Base-by-base conservation (phyloP, 2,329 filamentous ascomycete genomes). In the Botrytis fragariae region DNA sequence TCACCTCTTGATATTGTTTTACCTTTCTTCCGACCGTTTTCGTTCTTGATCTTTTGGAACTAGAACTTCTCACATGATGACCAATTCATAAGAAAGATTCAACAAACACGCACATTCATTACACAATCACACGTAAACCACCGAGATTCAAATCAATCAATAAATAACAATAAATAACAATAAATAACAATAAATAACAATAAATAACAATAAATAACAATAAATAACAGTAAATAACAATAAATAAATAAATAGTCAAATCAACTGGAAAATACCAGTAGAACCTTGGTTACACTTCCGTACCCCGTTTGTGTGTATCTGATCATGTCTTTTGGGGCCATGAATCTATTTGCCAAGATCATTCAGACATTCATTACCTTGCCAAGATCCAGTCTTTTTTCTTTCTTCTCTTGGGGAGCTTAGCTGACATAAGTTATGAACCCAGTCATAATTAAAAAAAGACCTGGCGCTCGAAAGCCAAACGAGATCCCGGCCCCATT, bases 371-470 rank as follows among this genome's bases (percentile, higher is more conserved):
- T 64, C 16, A 48, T 25, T 48, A 20, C n/a, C 20, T 48, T 48
- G 62, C 62, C 62, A 64, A 64, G 62, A 65, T 37, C 12, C 63
- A 65, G 44, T 65, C 63, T 45, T 45, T 64, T 29, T 35, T 22
- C 25, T 35, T 35, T 65, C 4, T 35, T 35, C 32, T 35, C 48
- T 5, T 51, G 25, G 22, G 22, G 48, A n/a, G 10, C 37, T 10
- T 62, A 29, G 60, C 60, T 62, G 60, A 62, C 37, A 62, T 44
- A 32, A 44, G 5, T 25, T 20, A 7, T 22, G n/a, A 54, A 54
- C 51, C 51, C 51, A 14, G 51, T 16, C n/a, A 54, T n/a, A 54
- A 54, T 54, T 16, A 29, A 54, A 54, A 29, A 54, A 54, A 29
- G 14, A 29, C 51, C 25, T n/a, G 10, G 22, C 16, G 59, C 59